Base-by-base conservation (phyloP, 2,329 filamentous ascomycete genomes). In the Talaromyces amestolkiae region DNA sequence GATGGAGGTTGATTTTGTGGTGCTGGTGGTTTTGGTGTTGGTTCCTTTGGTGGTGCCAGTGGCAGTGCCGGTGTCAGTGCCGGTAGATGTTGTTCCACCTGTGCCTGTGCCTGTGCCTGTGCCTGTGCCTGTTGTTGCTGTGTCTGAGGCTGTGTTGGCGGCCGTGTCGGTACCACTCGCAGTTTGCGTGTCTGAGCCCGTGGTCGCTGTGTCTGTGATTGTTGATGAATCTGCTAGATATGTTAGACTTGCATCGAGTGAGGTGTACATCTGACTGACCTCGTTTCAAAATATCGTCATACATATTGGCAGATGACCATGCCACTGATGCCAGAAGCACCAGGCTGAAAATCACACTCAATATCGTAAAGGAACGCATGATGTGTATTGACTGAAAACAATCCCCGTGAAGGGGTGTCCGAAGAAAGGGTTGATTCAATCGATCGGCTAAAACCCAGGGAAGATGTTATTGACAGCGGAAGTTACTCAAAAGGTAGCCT, bases 261-360 rank as follows among this genome's bases (percentile, higher is more conserved):
- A 13, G 13, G 33, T 7, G 9, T n/a, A 9, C 15, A 33, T 4
- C 3, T 9, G 37, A 31, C 33, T 51, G 10, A 63, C 59, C 64
- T 66, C 64, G 59, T 59, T 59, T 70, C 61, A 64, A 69, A 31
- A 70, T 19, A 49, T 65, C 51, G 11, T 70, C 72, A 33, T 68
- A 59, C 10, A 58, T 58, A 9, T 66, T 61, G 0, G 63, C 61
- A 68, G 72, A 73, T 61, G 74, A 68, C 71, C 72, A 76, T 45
- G 76, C 75, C 24, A 72, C 71, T 49, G 73, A 71, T 17, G 72
- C 72, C 56, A 79, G 65, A 62, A 78, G 59, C 35, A 77, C 65
- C 33, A 79, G 65, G 43, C 74, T 71, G 65, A 73, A 75, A 43
- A 80, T 64, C 53, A 79, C 35, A 33, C 70, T 72, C 60, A 77